Percentiles rank a stretch among this genome's conserved stretches.
phyloP scores from a whole-genome alignment of 202 grass and related monocot genomes.

The Panicum virgatum region DNA sequence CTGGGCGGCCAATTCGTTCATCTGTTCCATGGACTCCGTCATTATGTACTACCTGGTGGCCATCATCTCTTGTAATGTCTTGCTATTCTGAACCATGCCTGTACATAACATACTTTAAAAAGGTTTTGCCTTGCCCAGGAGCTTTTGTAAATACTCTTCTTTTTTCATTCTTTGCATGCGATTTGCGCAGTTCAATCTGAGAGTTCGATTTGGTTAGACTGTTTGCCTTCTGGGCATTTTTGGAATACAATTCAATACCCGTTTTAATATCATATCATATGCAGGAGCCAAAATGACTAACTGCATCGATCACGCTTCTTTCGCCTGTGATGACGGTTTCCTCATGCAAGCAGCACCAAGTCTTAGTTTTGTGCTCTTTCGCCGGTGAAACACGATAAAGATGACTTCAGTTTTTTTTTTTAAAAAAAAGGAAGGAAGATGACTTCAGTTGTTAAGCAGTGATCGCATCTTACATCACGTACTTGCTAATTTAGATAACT shows the following conservation, averaged over 20 bases:
- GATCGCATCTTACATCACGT: not conserved
- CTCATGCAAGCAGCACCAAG: not conserved
- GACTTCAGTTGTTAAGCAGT: not conserved
- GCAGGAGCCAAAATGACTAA: not conserved
- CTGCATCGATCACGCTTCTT: not conserved
- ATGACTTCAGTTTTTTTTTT: not conserved
- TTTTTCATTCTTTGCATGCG: not conserved
- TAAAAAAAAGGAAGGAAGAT: not conserved
- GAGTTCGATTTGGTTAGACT: not conserved
- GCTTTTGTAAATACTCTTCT: not conserved
- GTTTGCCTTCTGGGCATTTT: not conserved
- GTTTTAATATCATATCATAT: not conserved
- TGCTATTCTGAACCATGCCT: slow-evolving; percentile 42
- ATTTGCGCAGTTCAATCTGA: not conserved
- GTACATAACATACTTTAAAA: slow-evolving; percentile 33
- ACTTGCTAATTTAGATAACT: slow-evolving; percentile 2
- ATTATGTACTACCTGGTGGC: slow-evolving; percentile 8
- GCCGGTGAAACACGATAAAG: not conserved
- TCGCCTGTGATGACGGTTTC: not conserved
- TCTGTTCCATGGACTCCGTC: not conserved
- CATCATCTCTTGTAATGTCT: slow-evolving; percentile 35
- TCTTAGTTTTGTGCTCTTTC: not conserved
- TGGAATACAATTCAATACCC: not conserved
- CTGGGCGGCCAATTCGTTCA: slow-evolving; percentile 25
- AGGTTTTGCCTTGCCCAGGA: not conserved